Conservation (phyloP, 371 early-diverging fungal species). For the Batrachochytrium dendrobatidis region DNA sequence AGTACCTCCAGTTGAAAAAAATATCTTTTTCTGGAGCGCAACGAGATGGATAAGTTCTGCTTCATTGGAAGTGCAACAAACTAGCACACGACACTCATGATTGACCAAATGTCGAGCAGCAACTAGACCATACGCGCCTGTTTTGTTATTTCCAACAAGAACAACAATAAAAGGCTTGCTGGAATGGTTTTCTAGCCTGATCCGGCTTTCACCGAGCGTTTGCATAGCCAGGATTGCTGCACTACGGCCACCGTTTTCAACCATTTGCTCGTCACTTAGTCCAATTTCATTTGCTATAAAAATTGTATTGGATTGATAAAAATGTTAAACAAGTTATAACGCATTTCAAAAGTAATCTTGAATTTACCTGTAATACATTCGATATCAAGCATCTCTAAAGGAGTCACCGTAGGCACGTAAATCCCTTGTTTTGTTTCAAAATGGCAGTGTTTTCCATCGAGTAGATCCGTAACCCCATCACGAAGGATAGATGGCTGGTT, state of each 20-base stretch:
- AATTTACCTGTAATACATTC: conserved; percentile 44
- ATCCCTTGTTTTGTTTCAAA: conserved; percentile 20
- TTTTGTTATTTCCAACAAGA: conserved; percentile 63
- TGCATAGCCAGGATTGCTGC: conserved; percentile 60
- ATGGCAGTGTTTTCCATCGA: conserved; percentile 9
- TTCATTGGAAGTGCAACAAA: conserved; percentile 48
- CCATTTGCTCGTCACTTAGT: conserved; percentile 59
- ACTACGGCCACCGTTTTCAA: conserved; percentile 77
- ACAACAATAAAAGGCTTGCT: conserved; percentile 60
- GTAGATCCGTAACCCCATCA: not conserved
- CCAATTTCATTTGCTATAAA: conserved; percentile 46
- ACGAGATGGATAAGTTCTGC: conserved; percentile 27
- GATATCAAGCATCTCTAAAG: conserved; percentile 53
- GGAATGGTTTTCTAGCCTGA: conserved; percentile 61
- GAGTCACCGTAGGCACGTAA: conserved; percentile 37
- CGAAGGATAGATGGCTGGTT: conserved; percentile 12
- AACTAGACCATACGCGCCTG: conserved; percentile 62
- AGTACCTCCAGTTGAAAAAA: conserved; percentile 32
- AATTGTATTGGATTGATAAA: no score
- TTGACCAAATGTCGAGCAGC: conserved; percentile 67
- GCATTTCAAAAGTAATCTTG: not conserved
- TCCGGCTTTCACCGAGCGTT: conserved; percentile 61
- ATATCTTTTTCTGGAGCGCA: conserved; percentile 39
- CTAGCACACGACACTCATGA: conserved; percentile 61
- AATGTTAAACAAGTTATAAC: not conserved